Evolutionary conservation across 2,329 filamentous ascomycete species (phyloP), one percentile per base, ranked within the genome.

Genomic region (Didymella sp.): DNA sequence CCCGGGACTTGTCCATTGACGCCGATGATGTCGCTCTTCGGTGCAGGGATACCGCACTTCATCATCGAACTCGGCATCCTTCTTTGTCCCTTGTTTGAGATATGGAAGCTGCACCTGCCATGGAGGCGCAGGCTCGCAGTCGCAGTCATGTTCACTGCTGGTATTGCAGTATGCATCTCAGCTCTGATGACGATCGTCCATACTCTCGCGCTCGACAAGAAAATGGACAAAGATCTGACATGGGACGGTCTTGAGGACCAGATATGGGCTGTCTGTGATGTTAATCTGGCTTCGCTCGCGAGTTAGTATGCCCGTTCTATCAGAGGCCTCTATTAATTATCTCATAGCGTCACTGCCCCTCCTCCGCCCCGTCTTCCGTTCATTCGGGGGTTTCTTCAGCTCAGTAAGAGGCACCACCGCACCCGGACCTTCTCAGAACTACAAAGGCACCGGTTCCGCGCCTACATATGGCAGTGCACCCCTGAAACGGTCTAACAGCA

Each of bases 221-320:
- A 61, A 27, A 28, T 35, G 4, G 31, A 59, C 22, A 51, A 42
- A 11, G 66, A 68, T n/a, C 56, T 69, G 8, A 68, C 64, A 6
- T 69, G 56, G 57, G 60, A 69, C 43, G 62, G 56, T 4, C 46
- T 68, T 19, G 54, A 66, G 22, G 62, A 67, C 41, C 63, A 66
- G 38, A 68, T 68, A n/a, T 67, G 65, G 62, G 63, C 63, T 11
- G 67, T 68, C 3, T 68, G 63, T 38, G 67, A 69, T 31, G 63
- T 69, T 19, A 69, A 69, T 22, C 55, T 69, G 4, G 65, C 67
- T 8, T 61, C 55, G 6, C 61, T 68, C 13, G 58, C 62, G 24
- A 64, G 64, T 67, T 17, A 59, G 62, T 52, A 46, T 11, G 2
- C 19, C 5, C 6, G 4, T 6, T 2, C 7, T 1, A 3, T n/a